Percentiles rank a stretch among this genome's conserved stretches.
phyloP scores from a whole-genome alignment of 2,329 filamentous ascomycete species.

The Talaromyces sp. region DNA sequence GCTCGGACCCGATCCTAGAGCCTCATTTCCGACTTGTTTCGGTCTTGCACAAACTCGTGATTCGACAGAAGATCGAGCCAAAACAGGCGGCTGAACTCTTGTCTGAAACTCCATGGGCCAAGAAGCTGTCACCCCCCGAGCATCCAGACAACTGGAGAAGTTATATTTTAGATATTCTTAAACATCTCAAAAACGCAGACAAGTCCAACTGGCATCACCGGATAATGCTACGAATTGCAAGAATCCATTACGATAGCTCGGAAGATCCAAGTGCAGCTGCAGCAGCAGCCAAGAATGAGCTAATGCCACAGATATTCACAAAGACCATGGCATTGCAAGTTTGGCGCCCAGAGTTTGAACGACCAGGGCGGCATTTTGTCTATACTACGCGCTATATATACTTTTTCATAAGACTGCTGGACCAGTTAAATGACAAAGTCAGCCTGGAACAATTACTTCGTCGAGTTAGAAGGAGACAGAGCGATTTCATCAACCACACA shows the following conservation, averaged over 20 bases:
- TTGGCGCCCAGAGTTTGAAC: constrained; percentile 87
- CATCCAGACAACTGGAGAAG: constrained; percentile 50
- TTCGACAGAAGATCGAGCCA: constrained; percentile 35
- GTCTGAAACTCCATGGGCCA: constrained; percentile 49
- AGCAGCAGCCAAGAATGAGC: constrained; percentile 64
- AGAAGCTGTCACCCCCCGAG: constrained; percentile 44
- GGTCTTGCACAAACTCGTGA: constrained; percentile 68
- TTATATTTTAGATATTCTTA: constrained; percentile 57
- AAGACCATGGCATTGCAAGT: constrained; percentile 94
- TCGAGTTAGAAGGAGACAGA: constrained; percentile 72
- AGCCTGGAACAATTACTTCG: constrained; percentile 74
- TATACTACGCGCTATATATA: constrained; percentile 83
- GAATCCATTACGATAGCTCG: constrained; percentile 54
- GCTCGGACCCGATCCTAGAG: constrained; percentile 72
- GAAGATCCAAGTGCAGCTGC: constrained; percentile 45
- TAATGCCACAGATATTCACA: constrained; percentile 80
- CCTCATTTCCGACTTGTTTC: constrained; percentile 89
- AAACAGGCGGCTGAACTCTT: constrained; percentile 46
- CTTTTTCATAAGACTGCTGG: constrained; percentile 71
- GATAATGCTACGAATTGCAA: constrained; percentile 71
- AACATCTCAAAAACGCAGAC: constrained; percentile 61
- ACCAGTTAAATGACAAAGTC: constrained; percentile 65
- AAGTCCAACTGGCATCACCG: constrained; percentile 95
- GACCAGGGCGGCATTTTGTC: constrained; percentile 80
- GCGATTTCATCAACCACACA: constrained; percentile 62